Evolutionary conservation across 164 flowering plant genomes (phyloP).

Genomic region (Brasenia schreberi): DNA sequence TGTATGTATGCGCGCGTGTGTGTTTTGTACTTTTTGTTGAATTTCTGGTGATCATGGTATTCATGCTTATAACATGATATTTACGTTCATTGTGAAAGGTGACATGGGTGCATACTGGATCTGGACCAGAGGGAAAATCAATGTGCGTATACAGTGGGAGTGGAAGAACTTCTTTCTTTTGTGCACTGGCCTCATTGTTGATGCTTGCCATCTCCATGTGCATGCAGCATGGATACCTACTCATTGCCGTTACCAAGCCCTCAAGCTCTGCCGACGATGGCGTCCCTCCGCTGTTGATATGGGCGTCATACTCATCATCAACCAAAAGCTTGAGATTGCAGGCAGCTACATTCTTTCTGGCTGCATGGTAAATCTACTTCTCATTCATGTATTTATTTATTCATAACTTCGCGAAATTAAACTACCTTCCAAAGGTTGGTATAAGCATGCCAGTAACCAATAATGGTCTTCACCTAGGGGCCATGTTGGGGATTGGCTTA

Average conservation of each 20-base stretch:
- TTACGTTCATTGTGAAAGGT: constrained; percentile 17
- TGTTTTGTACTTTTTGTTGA: too few relatives aligned
- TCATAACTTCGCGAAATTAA: neutral
- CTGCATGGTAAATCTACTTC: constrained; percentile 27
- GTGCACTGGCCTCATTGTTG: constrained; percentile 46
- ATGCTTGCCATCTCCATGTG: constrained; percentile 53
- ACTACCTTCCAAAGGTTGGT: neutral
- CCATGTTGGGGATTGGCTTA: too few relatives aligned
- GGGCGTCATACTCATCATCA: constrained; percentile 29
- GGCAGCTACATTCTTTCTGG: constrained; percentile 56
- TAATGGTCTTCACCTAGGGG: too few relatives aligned
- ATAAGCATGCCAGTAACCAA: neutral
- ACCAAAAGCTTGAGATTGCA: constrained; percentile 38
- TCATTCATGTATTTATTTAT: neutral
- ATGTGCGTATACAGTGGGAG: constrained; percentile 54
- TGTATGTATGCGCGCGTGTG: too few relatives aligned
- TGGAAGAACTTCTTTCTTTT: constrained; percentile 56
- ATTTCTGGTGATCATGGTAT: too few relatives aligned
- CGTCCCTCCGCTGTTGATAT: constrained; percentile 25
- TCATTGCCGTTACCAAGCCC: constrained; percentile 44
- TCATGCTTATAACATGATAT: too few relatives aligned
- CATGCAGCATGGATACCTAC: constrained; percentile 46
- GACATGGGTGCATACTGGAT: constrained; percentile 26
- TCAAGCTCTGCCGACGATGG: constrained; percentile 3
- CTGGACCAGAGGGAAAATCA: constrained; percentile 11